Evolutionary conservation across 768 basidiomycete genomes (phyloP).

Genomic region (Trametes sanguinea): DNA sequence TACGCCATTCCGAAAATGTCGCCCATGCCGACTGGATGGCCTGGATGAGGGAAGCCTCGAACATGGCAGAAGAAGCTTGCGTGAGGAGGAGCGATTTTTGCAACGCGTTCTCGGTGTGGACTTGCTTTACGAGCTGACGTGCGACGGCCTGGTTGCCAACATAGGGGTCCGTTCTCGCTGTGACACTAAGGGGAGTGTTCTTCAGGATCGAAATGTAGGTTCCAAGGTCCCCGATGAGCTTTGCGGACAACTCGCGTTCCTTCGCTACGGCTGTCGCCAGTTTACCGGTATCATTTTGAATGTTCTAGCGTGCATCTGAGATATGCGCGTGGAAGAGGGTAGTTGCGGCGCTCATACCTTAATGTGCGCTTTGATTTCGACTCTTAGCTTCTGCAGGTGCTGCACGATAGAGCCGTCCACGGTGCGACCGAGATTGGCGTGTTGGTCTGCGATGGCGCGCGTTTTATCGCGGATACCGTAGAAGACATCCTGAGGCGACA

Average conservation of each 20-base stretch:
- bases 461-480: constrained; percentile 94
- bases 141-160: constrained; percentile 73
- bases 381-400: constrained; percentile 91
- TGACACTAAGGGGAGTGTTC: constrained; percentile 89
- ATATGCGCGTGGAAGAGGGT: background rate
- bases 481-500: constrained; percentile 71
- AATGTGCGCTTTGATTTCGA: constrained; percentile 97
- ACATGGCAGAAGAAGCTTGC: constrained; percentile 96
- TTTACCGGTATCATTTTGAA: constrained; percentile 95
- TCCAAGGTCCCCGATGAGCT: constrained; percentile 83
- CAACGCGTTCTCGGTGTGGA: constrained; percentile 95
- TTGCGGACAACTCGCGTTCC: constrained; percentile 87
- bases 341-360: constrained; percentile 52
- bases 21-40: constrained; percentile 96
- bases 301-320: constrained; percentile 52
- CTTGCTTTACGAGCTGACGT: constrained; percentile 86
- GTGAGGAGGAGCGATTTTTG: constrained; percentile 98
- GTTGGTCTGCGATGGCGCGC: constrained; percentile 90
- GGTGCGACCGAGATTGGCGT: constrained; percentile 93
- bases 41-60: constrained; percentile 95
- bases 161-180: constrained; percentile 80
- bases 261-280: constrained; percentile 89
- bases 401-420: constrained; percentile 97
- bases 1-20: constrained; percentile 93
- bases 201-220: constrained; percentile 88